Evolutionary conservation across 306 rosid genomes (phyloP).

Genomic region (Echinosophora koreensis): DNA sequence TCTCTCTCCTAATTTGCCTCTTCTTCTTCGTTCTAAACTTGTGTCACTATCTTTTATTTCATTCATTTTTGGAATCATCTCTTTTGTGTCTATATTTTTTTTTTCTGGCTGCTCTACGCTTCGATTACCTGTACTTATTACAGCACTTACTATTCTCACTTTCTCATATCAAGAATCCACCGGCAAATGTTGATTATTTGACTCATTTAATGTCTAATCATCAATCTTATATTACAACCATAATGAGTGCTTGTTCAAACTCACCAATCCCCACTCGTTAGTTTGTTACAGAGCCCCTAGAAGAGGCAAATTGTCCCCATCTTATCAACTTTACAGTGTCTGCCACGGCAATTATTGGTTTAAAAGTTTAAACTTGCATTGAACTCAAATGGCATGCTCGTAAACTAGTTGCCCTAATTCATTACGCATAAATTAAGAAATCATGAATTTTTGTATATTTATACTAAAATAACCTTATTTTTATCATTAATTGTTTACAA

Average conservation of each 20-base stretch:
- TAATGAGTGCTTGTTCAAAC: slow-evolving; percentile 9
- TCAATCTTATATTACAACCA: too few relatives aligned
- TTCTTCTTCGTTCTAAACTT: slow-evolving; percentile 38
- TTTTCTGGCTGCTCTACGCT: neutral
- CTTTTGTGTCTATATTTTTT: slow-evolving; percentile 19
- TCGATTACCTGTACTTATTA: too few relatives aligned
- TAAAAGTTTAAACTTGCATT: neutral
- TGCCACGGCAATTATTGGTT: slow-evolving; percentile 20
- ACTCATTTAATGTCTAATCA: too few relatives aligned
- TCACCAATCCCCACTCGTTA: slow-evolving; percentile 42
- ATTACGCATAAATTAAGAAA: too few relatives aligned
- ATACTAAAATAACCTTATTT: too few relatives aligned
- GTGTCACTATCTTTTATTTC: slow-evolving; percentile 65
- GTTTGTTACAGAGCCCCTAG: slow-evolving; percentile 28
- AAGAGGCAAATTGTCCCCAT: slow-evolving; percentile 38
- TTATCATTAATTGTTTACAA: too few relatives aligned
- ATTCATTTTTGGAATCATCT: slow-evolving; percentile 57
- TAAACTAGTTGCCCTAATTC: neutral
- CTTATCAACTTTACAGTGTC: slow-evolving; percentile 4
- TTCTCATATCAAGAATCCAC: too few relatives aligned
- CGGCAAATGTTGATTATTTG: too few relatives aligned
- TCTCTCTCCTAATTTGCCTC: slow-evolving; percentile 28
- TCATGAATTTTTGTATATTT: too few relatives aligned
- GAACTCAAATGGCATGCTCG: neutral
- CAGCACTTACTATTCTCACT: too few relatives aligned